Evolutionary conservation across 2,329 filamentous ascomycete species (phyloP).

Genomic region (Ophiosphaerella herpotricha): DNA sequence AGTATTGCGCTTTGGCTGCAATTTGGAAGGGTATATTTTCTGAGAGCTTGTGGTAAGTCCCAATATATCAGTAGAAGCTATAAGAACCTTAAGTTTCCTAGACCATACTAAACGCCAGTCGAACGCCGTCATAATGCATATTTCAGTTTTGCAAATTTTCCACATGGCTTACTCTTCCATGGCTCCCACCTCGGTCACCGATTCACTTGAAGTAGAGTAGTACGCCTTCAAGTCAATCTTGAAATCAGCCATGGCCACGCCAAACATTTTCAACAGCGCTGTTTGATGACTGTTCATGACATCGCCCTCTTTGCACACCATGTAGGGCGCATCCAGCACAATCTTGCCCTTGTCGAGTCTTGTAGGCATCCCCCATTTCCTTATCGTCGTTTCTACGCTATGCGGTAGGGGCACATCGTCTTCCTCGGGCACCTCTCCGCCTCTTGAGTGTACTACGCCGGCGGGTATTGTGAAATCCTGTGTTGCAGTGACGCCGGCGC

Average conservation of each 20-base stretch:
- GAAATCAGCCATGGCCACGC: conserved; percentile 89
- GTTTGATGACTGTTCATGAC: conserved; percentile 89
- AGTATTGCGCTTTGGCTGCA: neutral
- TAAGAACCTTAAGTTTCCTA: conserved; percentile 23
- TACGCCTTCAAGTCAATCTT: conserved; percentile 77
- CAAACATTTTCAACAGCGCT: conserved; percentile 89
- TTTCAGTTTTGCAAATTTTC: neutral
- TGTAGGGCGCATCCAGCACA: conserved; percentile 72
- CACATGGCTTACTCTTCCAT: conserved; percentile 48
- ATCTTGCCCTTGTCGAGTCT: conserved; percentile 88
- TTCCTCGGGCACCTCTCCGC: conserved; percentile 76
- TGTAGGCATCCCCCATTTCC: conserved; percentile 87
- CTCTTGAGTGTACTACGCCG: conserved; percentile 78
- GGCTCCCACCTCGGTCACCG: conserved; percentile 57
- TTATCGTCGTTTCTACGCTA: conserved; percentile 85
- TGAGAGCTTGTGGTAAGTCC: conserved; percentile 17
- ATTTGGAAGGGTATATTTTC: conserved; percentile 35
- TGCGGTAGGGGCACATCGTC: conserved; percentile 87
- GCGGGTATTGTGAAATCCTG: conserved; percentile 79
- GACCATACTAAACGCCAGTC: conserved; percentile 21
- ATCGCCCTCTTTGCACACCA: conserved; percentile 83
- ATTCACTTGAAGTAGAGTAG: conserved; percentile 37
- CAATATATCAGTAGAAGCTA: conserved; percentile 11
- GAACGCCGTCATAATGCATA: conserved; percentile 33
- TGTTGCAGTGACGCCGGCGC: conserved; percentile 77